Conservation (phyloP, 441 rosid species). For the Adansonia rubrostipa region DNA sequence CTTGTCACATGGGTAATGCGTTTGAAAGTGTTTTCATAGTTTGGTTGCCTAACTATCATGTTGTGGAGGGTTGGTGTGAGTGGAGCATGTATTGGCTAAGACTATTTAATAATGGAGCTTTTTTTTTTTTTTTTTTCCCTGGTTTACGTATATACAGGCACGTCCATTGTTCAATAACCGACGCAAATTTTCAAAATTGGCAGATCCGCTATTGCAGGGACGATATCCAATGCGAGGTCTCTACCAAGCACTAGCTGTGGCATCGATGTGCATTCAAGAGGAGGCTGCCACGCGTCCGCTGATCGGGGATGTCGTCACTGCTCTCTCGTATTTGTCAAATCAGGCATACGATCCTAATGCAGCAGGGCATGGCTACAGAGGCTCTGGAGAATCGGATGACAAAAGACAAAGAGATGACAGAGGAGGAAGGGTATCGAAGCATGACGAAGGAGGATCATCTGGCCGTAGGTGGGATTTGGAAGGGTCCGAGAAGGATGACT, state of each 20-base stretch:
- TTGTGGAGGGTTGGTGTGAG: background rate
- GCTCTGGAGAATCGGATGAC: conserved; percentile 56
- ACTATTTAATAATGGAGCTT: conserved; percentile 15
- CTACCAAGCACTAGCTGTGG: conserved; percentile 94
- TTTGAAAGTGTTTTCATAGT: conserved; percentile 1
- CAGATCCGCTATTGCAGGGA: conserved; percentile 79
- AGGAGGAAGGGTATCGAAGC: conserved; percentile 60
- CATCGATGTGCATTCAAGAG: conserved; percentile 97
- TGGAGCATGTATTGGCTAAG: background rate
- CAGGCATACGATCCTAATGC: conserved; percentile 73
- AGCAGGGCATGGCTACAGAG: conserved; percentile 37
- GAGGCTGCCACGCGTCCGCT: conserved; percentile 95
- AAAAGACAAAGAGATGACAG: conserved; percentile 61
- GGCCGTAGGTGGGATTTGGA: conserved; percentile 77
- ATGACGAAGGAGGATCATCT: conserved; percentile 64
- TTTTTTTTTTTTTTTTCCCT: conserved; percentile 22
- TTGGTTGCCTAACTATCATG: background rate
- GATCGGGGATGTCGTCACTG: conserved; percentile 91
- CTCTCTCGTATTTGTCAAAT: conserved; percentile 89
- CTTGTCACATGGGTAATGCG: conserved; percentile 82
- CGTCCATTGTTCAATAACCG: conserved; percentile 87
- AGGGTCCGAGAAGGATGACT: conserved; percentile 84
- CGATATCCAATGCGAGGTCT: conserved; percentile 85
- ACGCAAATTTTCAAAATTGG: conserved; percentile 74
- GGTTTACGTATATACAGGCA: conserved; percentile 54